Conservation (phyloP, 1,139 yeast species). For the Kurtzmaniella quercitrusa region DNA sequence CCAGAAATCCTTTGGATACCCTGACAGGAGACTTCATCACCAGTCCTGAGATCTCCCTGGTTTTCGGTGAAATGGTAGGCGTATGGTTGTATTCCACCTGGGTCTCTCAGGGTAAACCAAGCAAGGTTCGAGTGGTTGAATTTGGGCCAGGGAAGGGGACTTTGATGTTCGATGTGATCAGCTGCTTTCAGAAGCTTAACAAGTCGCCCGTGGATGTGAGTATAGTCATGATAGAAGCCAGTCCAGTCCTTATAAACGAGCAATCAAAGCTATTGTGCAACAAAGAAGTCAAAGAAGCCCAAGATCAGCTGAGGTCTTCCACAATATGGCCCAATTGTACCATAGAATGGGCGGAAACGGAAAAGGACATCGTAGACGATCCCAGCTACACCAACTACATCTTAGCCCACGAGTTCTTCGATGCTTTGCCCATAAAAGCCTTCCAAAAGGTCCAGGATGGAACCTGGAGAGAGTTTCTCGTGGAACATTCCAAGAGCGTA, state of each 20-base stretch:
- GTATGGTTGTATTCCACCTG: constrained; percentile 66
- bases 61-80: constrained; percentile 85
- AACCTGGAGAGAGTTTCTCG: constrained; percentile 71
- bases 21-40: constrained; percentile 73
- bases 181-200: constrained; percentile 40
- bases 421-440: constrained; percentile 76
- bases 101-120: constrained; percentile 53
- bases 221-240: constrained; percentile 67
- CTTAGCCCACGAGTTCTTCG: constrained; percentile 83
- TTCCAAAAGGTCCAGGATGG: constrained; percentile 59
- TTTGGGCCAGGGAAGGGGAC: constrained; percentile 90
- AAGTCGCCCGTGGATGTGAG: constrained; percentile 26
- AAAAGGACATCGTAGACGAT: constrained; percentile 45
- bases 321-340: constrained; percentile 50
- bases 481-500: constrained; percentile 47
- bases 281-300: constrained; percentile 7
- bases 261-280: constrained; percentile 55
- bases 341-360: constrained; percentile 69
- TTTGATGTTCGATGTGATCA: constrained; percentile 61
- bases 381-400: constrained; percentile 52
- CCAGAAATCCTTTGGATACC: constrained; percentile 66
- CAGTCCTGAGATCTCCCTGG: constrained; percentile 82
- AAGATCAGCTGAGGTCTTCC: constrained; percentile 16
- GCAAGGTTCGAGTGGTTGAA: constrained; percentile 57
- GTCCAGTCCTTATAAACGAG: constrained; percentile 55